Evolutionary conservation across 371 early-diverging fungal genomes (phyloP).

Genomic region (Dinochytrium kinnereticum): DNA sequence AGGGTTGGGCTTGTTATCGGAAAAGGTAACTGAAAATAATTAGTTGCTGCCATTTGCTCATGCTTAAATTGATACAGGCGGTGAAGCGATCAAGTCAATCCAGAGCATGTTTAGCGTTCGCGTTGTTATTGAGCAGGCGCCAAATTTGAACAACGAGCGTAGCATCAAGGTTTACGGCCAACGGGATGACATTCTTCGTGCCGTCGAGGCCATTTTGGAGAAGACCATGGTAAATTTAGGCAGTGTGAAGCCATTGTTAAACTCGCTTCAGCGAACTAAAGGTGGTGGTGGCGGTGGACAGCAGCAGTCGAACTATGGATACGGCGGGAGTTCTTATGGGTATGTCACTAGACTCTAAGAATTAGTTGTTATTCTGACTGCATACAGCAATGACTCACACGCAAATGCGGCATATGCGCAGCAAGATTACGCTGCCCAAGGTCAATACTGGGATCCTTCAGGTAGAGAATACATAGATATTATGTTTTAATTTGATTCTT

Average conservation of each 20-base stretch:
- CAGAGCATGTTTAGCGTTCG: constrained; percentile 33
- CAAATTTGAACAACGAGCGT: constrained; percentile 33
- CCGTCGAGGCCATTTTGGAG: constrained; percentile 25
- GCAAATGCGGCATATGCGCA: too few species aligned
- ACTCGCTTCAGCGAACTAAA: neutral
- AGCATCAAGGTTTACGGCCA: constrained; percentile 38
- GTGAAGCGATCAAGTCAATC: constrained; percentile 38
- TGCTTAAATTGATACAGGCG: constrained; percentile 13
- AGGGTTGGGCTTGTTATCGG: constrained; percentile 84
- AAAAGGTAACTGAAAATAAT: constrained; percentile 41
- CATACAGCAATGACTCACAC: too few species aligned
- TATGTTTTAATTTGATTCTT: neutral
- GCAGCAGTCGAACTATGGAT: neutral
- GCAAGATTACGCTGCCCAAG: neutral
- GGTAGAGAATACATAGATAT: too few species aligned
- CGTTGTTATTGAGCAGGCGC: constrained; percentile 35
- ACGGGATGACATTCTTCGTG: constrained; percentile 21
- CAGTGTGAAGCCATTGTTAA: neutral
- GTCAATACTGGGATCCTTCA: constrained; percentile 6
- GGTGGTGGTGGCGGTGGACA: neutral
- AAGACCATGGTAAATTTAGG: constrained; percentile 14
- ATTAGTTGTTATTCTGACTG: too few species aligned
- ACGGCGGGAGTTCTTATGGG: neutral
- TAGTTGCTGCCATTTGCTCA: too few species aligned
- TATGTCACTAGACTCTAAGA: neutral